phyloP scores from a whole-genome alignment of 2,329 filamentous ascomycete genomes.

The Fusarium agapanthi region DNA sequence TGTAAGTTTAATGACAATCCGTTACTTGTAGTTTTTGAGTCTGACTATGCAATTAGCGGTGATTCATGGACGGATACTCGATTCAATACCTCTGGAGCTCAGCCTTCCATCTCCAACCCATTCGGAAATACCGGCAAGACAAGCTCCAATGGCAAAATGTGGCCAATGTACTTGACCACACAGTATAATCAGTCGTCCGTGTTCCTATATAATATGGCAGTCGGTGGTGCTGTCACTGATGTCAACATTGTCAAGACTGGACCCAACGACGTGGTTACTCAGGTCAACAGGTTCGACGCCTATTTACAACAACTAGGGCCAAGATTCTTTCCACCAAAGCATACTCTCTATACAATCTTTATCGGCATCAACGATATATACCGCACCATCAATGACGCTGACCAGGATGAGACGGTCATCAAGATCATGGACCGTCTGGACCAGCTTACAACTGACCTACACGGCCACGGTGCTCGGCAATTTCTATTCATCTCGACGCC shows the following conservation, averaged over 20 bases:
- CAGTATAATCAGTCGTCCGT: slow-evolving; percentile 2
- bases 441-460: neutral
- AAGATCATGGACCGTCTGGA: neutral
- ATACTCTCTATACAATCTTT: neutral
- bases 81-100: neutral
- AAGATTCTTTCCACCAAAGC: neutral
- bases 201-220: slow-evolving; percentile 8
- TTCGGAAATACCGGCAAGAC: slow-evolving; percentile 11
- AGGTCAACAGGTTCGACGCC: neutral
- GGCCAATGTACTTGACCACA: slow-evolving; percentile 5
- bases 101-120: neutral
- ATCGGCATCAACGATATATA: slow-evolving; percentile 25
- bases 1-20: neutral
- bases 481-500: slow-evolving; percentile 14
- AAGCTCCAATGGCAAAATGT: slow-evolving; percentile 18
- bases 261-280: neutral
- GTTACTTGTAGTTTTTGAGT: too few relatives aligned
- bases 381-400: neutral
- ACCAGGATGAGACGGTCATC: neutral
- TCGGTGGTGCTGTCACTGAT: slow-evolving; percentile 13
- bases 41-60: neutral
- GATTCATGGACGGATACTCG: slow-evolving; percentile 20
- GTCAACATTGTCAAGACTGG: slow-evolving; percentile 5
- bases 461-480: neutral
- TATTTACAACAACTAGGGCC: neutral